A percentile compares a stretch with the other conserved stretches of the same genome.
These are phyloP conservation scores for Epichloe gansuensis DNA, from an alignment of 2,329 filamentous ascomycete species.

Conservation along the genomic window DNA sequence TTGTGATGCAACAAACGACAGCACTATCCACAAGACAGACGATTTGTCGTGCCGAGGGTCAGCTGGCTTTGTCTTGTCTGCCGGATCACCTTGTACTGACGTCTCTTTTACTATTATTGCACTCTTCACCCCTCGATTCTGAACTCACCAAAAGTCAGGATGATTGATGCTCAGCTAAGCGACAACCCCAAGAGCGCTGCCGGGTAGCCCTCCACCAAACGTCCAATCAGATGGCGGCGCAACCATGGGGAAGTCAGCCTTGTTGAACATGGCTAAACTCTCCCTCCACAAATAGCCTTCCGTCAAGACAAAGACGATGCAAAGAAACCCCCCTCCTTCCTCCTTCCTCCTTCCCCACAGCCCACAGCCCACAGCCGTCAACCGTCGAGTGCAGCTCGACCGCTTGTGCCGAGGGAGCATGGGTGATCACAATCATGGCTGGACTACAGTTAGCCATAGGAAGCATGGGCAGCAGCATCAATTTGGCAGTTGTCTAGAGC, in stretches of 20 bases:
- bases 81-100: no score
- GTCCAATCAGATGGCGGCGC: not conserved
- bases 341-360: no score
- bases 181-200: not conserved
- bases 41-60: not conserved
- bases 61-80: not conserved
- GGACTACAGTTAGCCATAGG: constrained; percentile 21
- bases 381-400: not conserved
- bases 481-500: constrained; percentile 9
- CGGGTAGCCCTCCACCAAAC: not conserved
- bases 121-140: no score
- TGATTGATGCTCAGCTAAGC: no score
- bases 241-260: not conserved
- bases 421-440: constrained; percentile 19
- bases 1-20: no score
- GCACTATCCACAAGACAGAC: no score
- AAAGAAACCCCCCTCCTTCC: not conserved
- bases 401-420: constrained; percentile 9
- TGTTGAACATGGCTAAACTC: not conserved
- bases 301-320: not conserved
- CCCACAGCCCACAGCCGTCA: not conserved
- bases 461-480: constrained; percentile 12
- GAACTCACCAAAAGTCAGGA: no score
- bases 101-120: no score
- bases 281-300: not conserved